phyloP scores from a whole-genome alignment of 164 flowering plant genomes.

The Pachysandra terminalis region DNA sequence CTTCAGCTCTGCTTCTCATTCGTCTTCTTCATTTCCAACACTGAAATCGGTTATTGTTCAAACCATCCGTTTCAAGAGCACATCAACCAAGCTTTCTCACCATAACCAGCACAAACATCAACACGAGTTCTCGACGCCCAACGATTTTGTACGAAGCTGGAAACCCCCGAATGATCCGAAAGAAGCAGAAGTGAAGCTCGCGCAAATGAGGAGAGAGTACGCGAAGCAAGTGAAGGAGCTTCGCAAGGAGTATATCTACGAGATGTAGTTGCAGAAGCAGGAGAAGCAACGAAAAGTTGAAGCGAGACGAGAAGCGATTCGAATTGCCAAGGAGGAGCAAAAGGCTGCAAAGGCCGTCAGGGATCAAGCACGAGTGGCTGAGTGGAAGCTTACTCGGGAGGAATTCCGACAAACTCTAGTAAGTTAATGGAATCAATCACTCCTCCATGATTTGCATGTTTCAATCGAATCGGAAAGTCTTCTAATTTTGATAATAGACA shows the following conservation, averaged over 20 bases:
- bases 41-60: slow-evolving; percentile 2
- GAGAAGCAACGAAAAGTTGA: slow-evolving; percentile 62
- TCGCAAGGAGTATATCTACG: slow-evolving; percentile 56
- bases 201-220: slow-evolving; percentile 52
- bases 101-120: slow-evolving; percentile 26
- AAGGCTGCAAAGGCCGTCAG: slow-evolving; percentile 52
- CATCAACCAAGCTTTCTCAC: slow-evolving; percentile 9
- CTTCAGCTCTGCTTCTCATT: slow-evolving; percentile 4
- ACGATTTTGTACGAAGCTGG: slow-evolving; percentile 65
- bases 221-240: slow-evolving; percentile 56
- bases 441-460: neutral
- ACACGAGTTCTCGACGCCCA: slow-evolving; percentile 45
- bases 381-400: slow-evolving; percentile 52
- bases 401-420: slow-evolving; percentile 71
- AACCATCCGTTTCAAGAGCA: slow-evolving; percentile 12
- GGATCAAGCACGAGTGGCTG: slow-evolving; percentile 43
- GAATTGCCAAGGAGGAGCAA: slow-evolving; percentile 55
- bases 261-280: slow-evolving; percentile 57
- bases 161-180: slow-evolving; percentile 45
- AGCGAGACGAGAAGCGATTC: slow-evolving; percentile 50
- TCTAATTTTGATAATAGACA: too few relatives aligned
- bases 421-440: neutral
- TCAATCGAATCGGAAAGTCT: neutral
- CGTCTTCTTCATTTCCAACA: slow-evolving; percentile 4
- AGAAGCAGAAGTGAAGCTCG: slow-evolving; percentile 59